A percentile compares a stretch with the other conserved stretches of the same genome.
phyloP scores from a whole-genome alignment of 257 asterid genomes.

The Scutellaria barbata region DNA sequence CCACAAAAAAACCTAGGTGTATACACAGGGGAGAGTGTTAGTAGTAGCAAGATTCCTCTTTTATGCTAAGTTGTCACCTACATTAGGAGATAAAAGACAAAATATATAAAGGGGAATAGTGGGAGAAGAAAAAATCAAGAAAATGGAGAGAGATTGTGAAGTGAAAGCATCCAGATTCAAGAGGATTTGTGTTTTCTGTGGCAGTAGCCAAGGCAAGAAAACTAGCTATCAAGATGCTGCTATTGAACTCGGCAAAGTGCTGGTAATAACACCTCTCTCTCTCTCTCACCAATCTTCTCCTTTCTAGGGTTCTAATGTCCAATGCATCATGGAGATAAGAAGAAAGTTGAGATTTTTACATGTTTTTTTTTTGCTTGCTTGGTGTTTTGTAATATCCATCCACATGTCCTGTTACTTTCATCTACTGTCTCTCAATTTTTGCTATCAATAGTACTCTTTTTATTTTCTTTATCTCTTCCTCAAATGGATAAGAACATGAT shows the following conservation, averaged over 20 bases:
- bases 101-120: neutral
- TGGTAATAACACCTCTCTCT: constrained; percentile 59
- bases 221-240: constrained; percentile 90
- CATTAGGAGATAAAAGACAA: constrained; percentile 33
- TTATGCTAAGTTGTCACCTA: constrained; percentile 37
- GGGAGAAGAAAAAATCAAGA: constrained; percentile 10
- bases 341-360: constrained; percentile 35
- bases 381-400: constrained; percentile 30
- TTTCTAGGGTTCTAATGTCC: too few species aligned
- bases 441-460: constrained; percentile 18
- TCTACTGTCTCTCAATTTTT: constrained; percentile 43
- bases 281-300: too few species aligned
- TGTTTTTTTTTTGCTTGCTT: too few species aligned
- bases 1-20: constrained; percentile 32
- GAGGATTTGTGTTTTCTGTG: constrained; percentile 93
- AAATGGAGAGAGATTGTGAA: constrained; percentile 71
- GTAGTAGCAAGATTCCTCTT: constrained; percentile 47
- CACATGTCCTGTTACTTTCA: constrained; percentile 53
- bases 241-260: constrained; percentile 71
- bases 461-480: constrained; percentile 42
- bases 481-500: constrained; percentile 45
- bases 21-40: constrained; percentile 36
- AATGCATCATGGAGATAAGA: constrained; percentile 15
- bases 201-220: constrained; percentile 93
- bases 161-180: constrained; percentile 65